phyloP scores from a whole-genome alignment of 1,139 yeast species.

The Yarrowia galli region DNA sequence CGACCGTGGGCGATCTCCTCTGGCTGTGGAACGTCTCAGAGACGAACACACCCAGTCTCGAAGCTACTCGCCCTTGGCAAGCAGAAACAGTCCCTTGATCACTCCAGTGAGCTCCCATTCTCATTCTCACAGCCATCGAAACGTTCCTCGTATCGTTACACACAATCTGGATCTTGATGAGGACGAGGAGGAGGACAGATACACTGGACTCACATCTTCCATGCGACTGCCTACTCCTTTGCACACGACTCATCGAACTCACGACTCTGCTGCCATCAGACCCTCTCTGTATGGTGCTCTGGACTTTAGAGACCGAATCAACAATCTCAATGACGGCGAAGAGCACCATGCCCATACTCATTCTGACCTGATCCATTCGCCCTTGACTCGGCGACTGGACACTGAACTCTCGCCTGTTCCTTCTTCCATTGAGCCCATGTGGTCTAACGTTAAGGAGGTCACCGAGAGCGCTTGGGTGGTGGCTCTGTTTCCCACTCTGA shows the following conservation, averaged over 20 bases:
- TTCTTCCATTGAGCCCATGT: slow-evolving; percentile 12
- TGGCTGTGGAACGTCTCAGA: slow-evolving; percentile 26
- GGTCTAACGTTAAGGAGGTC: slow-evolving; percentile 21
- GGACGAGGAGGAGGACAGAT: slow-evolving; percentile 45
- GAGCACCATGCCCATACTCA: too few relatives aligned
- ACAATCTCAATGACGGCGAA: slow-evolving; percentile 37
- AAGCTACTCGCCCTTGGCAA: slow-evolving; percentile 15
- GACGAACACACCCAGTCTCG: slow-evolving; percentile 9
- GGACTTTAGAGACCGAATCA: slow-evolving; percentile 51
- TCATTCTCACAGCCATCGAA: slow-evolving; percentile 16
- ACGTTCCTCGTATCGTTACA: slow-evolving; percentile 6
- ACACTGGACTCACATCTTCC: slow-evolving; percentile 46
- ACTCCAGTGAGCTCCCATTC: slow-evolving; percentile 21
- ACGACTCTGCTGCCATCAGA: slow-evolving; percentile 48
- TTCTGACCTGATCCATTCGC: slow-evolving; percentile 6
- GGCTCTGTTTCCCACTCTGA: slow-evolving; percentile 47
- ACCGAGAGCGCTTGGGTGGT: slow-evolving; percentile 39
- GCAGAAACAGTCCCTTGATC: not conserved
- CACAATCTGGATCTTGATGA: slow-evolving; percentile 41
- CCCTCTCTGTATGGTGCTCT: slow-evolving; percentile 57
- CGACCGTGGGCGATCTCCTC: slow-evolving; percentile 24
- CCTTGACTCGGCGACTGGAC: slow-evolving; percentile 8
- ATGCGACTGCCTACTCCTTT: slow-evolving; percentile 46
- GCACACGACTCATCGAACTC: slow-evolving; percentile 28
- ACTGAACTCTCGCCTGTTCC: slow-evolving; percentile 21